Evolutionary conservation across 192 early-diverging fungal genomes (phyloP).

Genomic region (Phycomyces nitens): DNA sequence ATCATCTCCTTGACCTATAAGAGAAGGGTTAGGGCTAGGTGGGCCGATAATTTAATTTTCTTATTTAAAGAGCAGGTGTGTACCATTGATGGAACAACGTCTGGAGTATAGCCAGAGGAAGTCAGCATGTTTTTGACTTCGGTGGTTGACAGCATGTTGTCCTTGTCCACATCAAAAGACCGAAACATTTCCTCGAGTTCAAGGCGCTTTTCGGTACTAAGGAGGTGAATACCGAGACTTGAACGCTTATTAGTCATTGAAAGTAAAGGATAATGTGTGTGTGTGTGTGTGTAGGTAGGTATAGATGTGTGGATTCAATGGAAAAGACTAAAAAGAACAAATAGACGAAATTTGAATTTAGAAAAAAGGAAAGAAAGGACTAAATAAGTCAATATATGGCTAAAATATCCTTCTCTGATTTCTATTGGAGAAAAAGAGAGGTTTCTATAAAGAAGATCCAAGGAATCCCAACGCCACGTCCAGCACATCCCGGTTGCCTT

Average conservation of each 20-base stretch:
- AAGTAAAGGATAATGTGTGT: constrained; percentile 8
- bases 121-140: constrained; percentile 39
- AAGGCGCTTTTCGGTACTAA: constrained; percentile 22
- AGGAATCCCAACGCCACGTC: too few species aligned
- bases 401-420: too few species aligned
- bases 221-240: constrained; percentile 17
- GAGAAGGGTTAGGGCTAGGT: background rate
- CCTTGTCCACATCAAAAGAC: constrained; percentile 46
- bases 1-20: background rate
- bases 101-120: constrained; percentile 43
- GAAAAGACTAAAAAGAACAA: too few species aligned
- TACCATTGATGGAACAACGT: constrained; percentile 53
- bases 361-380: too few species aligned
- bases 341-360: too few species aligned
- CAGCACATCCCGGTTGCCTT: too few species aligned
- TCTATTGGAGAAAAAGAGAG: too few species aligned
- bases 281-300: too few species aligned
- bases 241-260: constrained; percentile 11
- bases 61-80: constrained; percentile 72
- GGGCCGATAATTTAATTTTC: too few species aligned
- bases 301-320: too few species aligned
- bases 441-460: too few species aligned
- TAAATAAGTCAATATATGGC: too few species aligned
- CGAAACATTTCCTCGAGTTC: constrained; percentile 40
- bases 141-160: constrained; percentile 29